These are phyloP conservation scores for Chlorella variabilis DNA, from an alignment of 163 green algal genomes.

Conservation along the genomic window DNA sequence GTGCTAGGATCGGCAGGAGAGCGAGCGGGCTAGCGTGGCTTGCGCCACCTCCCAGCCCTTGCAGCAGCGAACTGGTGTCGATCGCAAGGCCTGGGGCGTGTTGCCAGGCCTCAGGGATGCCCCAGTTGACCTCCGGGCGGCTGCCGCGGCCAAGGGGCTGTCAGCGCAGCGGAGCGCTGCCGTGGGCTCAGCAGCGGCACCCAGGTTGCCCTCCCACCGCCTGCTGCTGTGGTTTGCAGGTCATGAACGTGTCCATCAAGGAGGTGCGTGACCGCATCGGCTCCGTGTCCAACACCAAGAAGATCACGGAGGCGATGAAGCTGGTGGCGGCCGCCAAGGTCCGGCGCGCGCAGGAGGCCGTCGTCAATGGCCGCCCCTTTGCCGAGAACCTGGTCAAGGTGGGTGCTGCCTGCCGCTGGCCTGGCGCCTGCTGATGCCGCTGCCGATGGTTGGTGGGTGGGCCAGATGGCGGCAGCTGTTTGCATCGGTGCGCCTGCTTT, in stretches of 20 bases:
- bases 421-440: too few relatives aligned
- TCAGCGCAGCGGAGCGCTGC: too few relatives aligned
- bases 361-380: constrained; percentile 97
- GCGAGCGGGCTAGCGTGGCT: too few relatives aligned
- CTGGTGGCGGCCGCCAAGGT: constrained; percentile 99
- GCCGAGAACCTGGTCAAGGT: constrained; percentile 99
- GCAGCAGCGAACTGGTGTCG: neutral
- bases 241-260: constrained; percentile 77
- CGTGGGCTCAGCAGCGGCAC: neutral
- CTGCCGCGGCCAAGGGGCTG: too few relatives aligned
- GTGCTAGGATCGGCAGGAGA: neutral
- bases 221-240: constrained; percentile 33
- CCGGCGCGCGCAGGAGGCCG: constrained; percentile 95
- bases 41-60: neutral
- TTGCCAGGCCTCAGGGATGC: too few relatives aligned
- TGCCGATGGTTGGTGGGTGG: too few relatives aligned
- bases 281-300: constrained; percentile 98
- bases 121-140: too few relatives aligned
- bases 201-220: neutral
- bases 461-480: too few relatives aligned
- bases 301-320: constrained; percentile 99
- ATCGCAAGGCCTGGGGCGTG: neutral
- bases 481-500: too few relatives aligned
- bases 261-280: constrained; percentile 94
- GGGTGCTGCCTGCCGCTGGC: constrained; percentile 12